Evolutionary conservation across 148 eudicot species (phyloP), one percentile per base, ranked within the genome.

Genomic region (Camellia sinensis): DNA sequence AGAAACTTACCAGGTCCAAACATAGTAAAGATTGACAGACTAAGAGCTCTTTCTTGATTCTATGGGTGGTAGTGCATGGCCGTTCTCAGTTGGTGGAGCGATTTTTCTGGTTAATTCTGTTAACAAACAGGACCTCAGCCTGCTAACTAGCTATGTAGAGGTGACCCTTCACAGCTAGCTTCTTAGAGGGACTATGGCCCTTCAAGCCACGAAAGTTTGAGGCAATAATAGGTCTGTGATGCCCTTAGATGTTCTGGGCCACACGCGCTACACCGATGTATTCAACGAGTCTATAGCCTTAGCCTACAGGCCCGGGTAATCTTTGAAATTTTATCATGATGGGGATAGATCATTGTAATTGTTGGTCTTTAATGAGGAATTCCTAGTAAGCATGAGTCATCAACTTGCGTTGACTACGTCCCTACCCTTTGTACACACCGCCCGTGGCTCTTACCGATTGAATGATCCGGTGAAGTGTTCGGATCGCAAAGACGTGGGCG

Each of bases 281-380:
- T 29, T 29, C 37, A 29, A 29, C 1, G 37, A 29, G 37, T 29
- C 37, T 1, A 29, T 29, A 1, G 37, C 1, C 37, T 29, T 29
- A 1, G 37, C 37, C 37, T 0, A 29, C 37, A 29, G 1, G 37
- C 37, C 0, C 79, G 78, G 80, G 83, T 81, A 75, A 81, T 81
- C 82, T 79, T 83, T 67, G 65, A 79, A 83, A 83, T 74, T 83
- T 79, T 82, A 83, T 83, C 79, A 71, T 83, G 85, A 76, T 84
- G 78, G 86, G 83, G 83, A 84, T 84, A 84, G 86, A 84, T 84
- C 83, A 84, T 80, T 80, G 83, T 78, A 84, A 84, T 84, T 84
- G 83, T 76, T 84, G 86, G 86, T 84, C 86, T 84, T 80, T 66
- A 84, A 84, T 64, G 78, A 84, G 86, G 81, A 84, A 84, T 76